Evolutionary conservation across 768 basidiomycete genomes (phyloP), one percentile per base, ranked within the genome.

Genomic region (Leccinum subgranulosum): DNA sequence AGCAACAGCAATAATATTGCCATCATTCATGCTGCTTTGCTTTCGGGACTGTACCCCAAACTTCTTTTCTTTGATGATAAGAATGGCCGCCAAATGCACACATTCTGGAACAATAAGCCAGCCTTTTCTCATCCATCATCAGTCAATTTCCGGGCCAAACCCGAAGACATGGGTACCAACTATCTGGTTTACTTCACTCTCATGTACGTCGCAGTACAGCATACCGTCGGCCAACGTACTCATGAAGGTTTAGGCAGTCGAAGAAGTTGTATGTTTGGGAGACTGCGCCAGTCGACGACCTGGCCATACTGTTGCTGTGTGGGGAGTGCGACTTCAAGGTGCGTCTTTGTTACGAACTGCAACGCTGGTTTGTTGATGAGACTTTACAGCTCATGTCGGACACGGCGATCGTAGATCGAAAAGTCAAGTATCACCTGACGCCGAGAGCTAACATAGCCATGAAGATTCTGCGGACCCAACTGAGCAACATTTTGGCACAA

Each of bases 221-320:
- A 17, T 21, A 23, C 5, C 25, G 39, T 55, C 19, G 5, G 23
- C 29, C 23, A 49, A 23, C 4, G 14, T 66, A 21, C 58, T 62
- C 43, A 63, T 48, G 11, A 25, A 46, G 51, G 31, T 58, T 48
- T 53, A 94, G 94, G 92, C 93, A 94, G 68, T 95, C 94, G 7
- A 97, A 93, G 74, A 93, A 85, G 69, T 73, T 95, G 27, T 96
- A 92, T 73, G 90, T 83, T 17, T 97, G 94, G 94, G 96, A 98
- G 72, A 93, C 89, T 0, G 86, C 92, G 6, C 91, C 94, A 6
- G 83, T 91, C 8, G 91, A 97, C 60, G 92, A 96, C 63, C 71
- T 90, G 27, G 84, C 92, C 4, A 70, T 98, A 52, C 67, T 92
- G 27, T 76, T 98, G 17, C 75, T 98, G 1, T 98, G 94, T 58